Base-by-base conservation (phyloP, 2,329 filamentous ascomycete species). In the Sclerotinia spermophila region DNA sequence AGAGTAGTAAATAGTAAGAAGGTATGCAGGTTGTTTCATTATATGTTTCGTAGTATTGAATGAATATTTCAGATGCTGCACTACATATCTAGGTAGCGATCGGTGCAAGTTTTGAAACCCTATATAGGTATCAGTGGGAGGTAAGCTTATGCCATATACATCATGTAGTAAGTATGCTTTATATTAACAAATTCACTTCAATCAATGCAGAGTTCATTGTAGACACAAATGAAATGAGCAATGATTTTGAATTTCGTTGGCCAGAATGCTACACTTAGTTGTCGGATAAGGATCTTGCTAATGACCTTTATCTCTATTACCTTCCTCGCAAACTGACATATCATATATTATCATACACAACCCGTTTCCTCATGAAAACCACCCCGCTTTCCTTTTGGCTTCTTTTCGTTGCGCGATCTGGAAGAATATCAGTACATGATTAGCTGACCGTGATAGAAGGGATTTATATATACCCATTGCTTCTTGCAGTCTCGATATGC, bases 401-500 rank as follows among this genome's bases (percentile, higher is more conserved):
- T 83, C 83, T 71, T 82, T 83, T 75, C 82, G 80, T 73, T 84
- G 82, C 40, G 81, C 79, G 75, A 81, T 81, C 83, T 84, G 72
- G 40, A 40, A 40, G 27, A n/a, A 68, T 45, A 21, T 68, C 24
- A 68, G 55, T 33, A 67, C 42, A 45, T 30, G n/a, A 21, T n/a
- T 35, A 48, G 42, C 44, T 38, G 35, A 13, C 5, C 33, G 21
- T 8, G 6, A 38, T 4, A n/a, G 45, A 45, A 53, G 33, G 7
- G 35, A 27, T 45, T n/a, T 15, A 38, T n/a, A 72, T 87, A 77
- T 85, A 97, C 94, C 94, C 94, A 97, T 83, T 90, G 87, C 82
- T 97, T 94, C 81, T 97, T 97, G 82, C 95, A 98, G 73, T 96
- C 93, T 71, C 94, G 89, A 81, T 97, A 98, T 66, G 94, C 94